A percentile compares a stretch with the other conserved stretches of the same genome.
phyloP scores from a whole-genome alignment of 1,284 basidiomycete genomes.

The Puccinia coronata region DNA sequence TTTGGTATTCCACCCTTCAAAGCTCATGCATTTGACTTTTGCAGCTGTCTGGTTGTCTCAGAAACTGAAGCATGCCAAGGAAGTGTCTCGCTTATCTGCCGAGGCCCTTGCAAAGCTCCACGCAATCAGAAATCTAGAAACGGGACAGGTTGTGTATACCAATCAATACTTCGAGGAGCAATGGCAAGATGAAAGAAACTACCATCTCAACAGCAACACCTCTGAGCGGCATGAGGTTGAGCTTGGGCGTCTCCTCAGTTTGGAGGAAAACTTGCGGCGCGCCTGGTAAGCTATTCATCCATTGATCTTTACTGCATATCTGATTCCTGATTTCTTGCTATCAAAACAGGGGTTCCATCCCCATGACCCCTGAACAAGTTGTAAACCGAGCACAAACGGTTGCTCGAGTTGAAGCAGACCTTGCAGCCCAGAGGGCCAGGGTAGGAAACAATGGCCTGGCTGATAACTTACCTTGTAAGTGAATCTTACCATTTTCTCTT shows the following conservation, averaged over 20 bases:
- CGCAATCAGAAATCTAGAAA: background rate
- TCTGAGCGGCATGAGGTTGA: background rate
- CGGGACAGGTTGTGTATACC: background rate
- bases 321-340: background rate
- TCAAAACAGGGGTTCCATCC: background rate
- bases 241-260: background rate
- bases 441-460: too few relatives aligned
- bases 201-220: background rate
- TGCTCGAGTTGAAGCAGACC: too few relatives aligned
- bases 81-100: background rate
- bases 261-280: background rate
- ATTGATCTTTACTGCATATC: too few relatives aligned
- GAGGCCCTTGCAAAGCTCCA: background rate
- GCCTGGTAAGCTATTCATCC: background rate
- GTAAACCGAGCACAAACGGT: background rate
- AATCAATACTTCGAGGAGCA: background rate
- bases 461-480: too few relatives aligned
- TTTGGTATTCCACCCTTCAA: too few relatives aligned
- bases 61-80: background rate
- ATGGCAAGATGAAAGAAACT: background rate
- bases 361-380: background rate
- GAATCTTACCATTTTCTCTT: too few relatives aligned
- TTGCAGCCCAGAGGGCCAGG: background rate
- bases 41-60: background rate
- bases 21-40: too few relatives aligned